Base-by-base conservation (phyloP, 2,329 filamentous ascomycete genomes). In the Aspergillus fumigatiaffinis region DNA sequence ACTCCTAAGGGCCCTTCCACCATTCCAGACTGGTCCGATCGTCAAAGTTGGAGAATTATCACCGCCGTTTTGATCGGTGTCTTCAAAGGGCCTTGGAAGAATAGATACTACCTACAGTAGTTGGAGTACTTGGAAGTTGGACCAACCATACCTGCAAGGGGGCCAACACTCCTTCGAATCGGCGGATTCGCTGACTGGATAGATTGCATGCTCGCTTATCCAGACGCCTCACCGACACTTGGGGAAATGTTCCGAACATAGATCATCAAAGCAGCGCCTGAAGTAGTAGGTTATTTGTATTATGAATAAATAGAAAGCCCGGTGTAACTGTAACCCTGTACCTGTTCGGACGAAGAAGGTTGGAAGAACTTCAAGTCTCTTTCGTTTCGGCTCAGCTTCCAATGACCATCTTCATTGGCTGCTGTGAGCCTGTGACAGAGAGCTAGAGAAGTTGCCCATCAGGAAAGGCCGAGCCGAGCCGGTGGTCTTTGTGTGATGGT, bases 391-490 rank as follows among this genome's bases (percentile, higher is more conserved):
- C 32, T 35, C 20, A 21, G 41, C n/a, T 44, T 12, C 9, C 41
- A 44, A 44, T 10, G 8, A 44, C 9, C 41, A 21, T 44, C 41
- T 44, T 21, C 8, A 44, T 8, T 20, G 21, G 41, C 41, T 44
- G n/a, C 41, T 44, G n/a, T 35, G 32, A 35, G 32, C 32, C 32
- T 35, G 32, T 44, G 41, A 44, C 3, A 44, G 41, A 44, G 9
- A 35, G 5, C 32, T 17, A 5, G 41, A 21, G n/a, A 6, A 21
- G 3, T 23, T 17, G 6, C 41, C 17, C n/a, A 44, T 21, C 10
- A 38, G 14, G 32, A 23, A 44, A 44, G 41, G 41, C 51, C 51
- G 54, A 50, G 46, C 56, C 57, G 54, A 53, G 48, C 54, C 56
- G 56, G 53, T 57, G 44, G 29, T 23, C n/a, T 44, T 44, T 44